Evolutionary conservation across 176 grass and related monocot genomes (phyloP), one percentile per base, ranked within the genome.

Genomic region (Eleusine indica): DNA sequence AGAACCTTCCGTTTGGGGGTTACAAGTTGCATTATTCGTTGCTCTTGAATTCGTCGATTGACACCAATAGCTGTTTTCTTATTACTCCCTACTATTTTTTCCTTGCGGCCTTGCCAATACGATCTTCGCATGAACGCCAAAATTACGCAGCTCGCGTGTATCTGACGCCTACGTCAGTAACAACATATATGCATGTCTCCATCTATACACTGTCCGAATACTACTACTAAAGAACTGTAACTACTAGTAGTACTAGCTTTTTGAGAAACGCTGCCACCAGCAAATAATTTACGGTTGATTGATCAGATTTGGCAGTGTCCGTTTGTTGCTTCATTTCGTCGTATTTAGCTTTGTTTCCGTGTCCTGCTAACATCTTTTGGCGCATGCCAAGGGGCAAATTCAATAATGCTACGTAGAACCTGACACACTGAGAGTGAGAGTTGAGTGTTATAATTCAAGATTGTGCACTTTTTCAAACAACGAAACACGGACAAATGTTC

Each of bases 1-100:
- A 75, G 86, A 73, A 70, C 80, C 72, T 87, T 82, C 73, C 53
- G 32, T 35, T 73, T 80, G 21, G 44, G 44, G 56, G 32, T 22
- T 56, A 80, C 78, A 70, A n/a, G 12, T 14, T 7, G 47, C 32
- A 7, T 47, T 12, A 7, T 47, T 12, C 46, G 78, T 35, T 21
- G 8, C 68, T 30, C 28, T n/a, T 42, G 68, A n/a, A 73, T 66
- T 38, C 10, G 35, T 38, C 10, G 35, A 60, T 9, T 60, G 19
- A 1, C 6, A 60, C 14, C 51, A 52, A 7, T 6, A 7, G 41
- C 47, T 35, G 32, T 35, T 35, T 35, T 25, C 25, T 25, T 25
- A 25, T 25, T 51, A 51, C 12, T 51, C 0, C 12, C 12, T 3
- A 13, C 15, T 14, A 10, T 51, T 51, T 51, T 15, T 51, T 51